Base-by-base conservation (phyloP, 345 rosid genomes). In the Diplotaxis tenuifolia region DNA sequence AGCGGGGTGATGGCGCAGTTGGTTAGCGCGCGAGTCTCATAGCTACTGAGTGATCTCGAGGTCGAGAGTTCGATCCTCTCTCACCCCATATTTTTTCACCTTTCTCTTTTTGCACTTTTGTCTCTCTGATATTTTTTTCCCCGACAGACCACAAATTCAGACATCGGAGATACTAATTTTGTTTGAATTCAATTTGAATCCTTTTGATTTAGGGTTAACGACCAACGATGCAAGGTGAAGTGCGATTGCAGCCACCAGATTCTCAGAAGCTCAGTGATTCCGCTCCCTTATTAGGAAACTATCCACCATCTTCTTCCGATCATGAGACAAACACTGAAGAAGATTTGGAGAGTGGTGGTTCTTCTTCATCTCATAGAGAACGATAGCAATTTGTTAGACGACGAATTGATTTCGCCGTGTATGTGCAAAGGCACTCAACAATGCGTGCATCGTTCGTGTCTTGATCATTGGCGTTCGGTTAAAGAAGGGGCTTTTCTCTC, bases 381-480 rank as follows among this genome's bases (percentile, higher is more conserved):
- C 77, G 97, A 94, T 65, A 78, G 90, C 45, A 90, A 94, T 70
- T 75, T 81, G 68, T 12, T 82, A 87, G 98, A 76, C 27, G 98
- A 91, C 83, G 98, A 89, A 64, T 78, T 94, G 84, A 94, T 94
- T 80, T 87, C 97, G 22, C 98, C 98, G 14, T 94, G 98, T 83
- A 89, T 89, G 98, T 94, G 97, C 82, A 94, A 94, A 84, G 97
- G 95, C 70, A 91, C 97, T 18, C 97, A 91, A 58, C 93, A 89
- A 81, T 89, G 89, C 68, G 97, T 91, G 69, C 97, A 91, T 73
- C 92, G 97, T 0, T 80, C 88, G 25, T 91, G 97, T 70, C 88
- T 91, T 23, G 97, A 91, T 81, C 95, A 91, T 76, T 91, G 97
- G 97, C 89, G 97, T 56, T 89, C 97, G 1, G 87, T 91, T 12